Conservation (phyloP, 164 flowering plant species). For the Chimonanthus salicifolius region DNA sequence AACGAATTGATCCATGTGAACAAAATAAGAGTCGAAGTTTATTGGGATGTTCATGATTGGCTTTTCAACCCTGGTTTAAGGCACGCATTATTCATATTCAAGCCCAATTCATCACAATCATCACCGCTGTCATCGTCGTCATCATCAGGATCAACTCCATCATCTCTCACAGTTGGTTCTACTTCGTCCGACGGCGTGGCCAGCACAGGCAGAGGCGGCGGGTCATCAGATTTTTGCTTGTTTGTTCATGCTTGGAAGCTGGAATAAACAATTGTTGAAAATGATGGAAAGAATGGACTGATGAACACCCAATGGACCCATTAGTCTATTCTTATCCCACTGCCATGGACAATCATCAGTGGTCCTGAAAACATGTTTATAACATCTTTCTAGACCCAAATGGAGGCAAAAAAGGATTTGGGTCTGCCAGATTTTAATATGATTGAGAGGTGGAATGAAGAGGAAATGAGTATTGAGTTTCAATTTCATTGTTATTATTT, state of each 20-base stretch:
- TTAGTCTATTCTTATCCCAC: background rate
- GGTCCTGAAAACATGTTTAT: background rate
- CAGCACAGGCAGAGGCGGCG: conserved; percentile 8
- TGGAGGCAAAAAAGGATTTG: background rate
- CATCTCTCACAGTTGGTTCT: conserved; percentile 10
- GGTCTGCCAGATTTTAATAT: background rate
- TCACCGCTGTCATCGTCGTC: conserved; percentile 25
- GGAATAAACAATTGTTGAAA: conserved; percentile 4
- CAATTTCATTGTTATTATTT: too few relatives aligned
- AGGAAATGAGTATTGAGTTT: conserved; percentile 1
- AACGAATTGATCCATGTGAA: conserved; percentile 46
- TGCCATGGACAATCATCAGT: background rate
- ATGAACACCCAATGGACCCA: background rate
- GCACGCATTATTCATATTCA: conserved; percentile 63
- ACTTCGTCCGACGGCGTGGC: conserved; percentile 24
- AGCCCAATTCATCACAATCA: conserved; percentile 32
- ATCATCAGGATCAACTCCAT: conserved; percentile 20
- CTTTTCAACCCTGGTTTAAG: conserved; percentile 61
- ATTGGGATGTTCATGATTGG: conserved; percentile 85
- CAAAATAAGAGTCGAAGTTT: conserved; percentile 52
- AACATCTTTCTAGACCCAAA: background rate
- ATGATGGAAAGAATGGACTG: too few relatives aligned
- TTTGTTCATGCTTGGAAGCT: conserved; percentile 75
- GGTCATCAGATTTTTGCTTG: conserved; percentile 53
- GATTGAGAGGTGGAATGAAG: conserved; percentile 1